Evolutionary conservation across 306 rosid species (phyloP).

Genomic region (Inga laurina): DNA sequence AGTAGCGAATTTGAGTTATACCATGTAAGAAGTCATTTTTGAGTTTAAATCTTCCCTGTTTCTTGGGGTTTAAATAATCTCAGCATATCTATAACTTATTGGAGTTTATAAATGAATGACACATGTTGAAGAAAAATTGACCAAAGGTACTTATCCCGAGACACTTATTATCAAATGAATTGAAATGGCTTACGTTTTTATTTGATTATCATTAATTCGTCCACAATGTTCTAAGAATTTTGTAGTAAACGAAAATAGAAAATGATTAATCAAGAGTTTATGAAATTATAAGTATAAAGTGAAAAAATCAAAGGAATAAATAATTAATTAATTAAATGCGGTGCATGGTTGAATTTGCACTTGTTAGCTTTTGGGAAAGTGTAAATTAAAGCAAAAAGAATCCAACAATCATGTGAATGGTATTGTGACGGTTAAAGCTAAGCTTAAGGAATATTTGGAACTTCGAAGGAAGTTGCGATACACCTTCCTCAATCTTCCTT

Average conservation of each 20-base stretch:
- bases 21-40: too few species aligned
- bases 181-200: not conserved
- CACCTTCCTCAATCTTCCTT: not conserved
- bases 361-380: not conserved
- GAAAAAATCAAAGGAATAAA: not conserved
- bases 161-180: not conserved
- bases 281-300: not conserved
- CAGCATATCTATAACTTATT: not conserved
- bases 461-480: not conserved
- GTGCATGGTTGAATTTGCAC: not conserved
- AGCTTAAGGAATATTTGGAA: not conserved
- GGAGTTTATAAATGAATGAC: not conserved
- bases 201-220: not conserved
- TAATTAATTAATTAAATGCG: not conserved
- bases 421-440: not conserved
- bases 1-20: too few species aligned
- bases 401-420: not conserved
- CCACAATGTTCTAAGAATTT: not conserved
- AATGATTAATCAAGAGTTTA: too few species aligned
- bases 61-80: not conserved
- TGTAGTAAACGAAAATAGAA: too few species aligned
- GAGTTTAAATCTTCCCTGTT: too few species aligned
- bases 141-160: not conserved
- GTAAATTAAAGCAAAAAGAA: not conserved
- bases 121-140: not conserved